A percentile compares a stretch with the other conserved stretches of the same genome.
These are phyloP conservation scores for Flammula alnicola DNA, from an alignment of 1,284 basidiomycete genomes.

Conservation along the genomic window DNA sequence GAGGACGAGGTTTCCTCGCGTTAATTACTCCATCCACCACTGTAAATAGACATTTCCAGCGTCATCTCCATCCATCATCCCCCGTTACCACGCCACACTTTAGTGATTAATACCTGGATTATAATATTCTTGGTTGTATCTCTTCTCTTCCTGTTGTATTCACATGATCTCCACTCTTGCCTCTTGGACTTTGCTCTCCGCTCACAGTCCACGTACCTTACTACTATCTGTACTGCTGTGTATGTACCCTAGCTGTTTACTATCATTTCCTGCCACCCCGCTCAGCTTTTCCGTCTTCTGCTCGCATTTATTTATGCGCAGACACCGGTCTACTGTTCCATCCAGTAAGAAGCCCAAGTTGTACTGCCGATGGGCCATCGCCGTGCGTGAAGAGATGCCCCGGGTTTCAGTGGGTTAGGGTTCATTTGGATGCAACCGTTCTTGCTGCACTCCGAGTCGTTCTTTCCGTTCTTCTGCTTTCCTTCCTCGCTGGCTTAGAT, in stretches of 20 bases:
- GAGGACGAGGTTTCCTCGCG: constrained; percentile 41
- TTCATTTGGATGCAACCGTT: no score
- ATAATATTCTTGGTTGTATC: constrained; percentile 1
- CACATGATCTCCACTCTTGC: no score
- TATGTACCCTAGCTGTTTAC: constrained; percentile 3
- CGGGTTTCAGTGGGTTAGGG: no score
- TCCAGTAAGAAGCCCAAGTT: no score
- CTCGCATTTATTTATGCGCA: no score
- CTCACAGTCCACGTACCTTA: not conserved
- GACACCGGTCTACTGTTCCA: no score
- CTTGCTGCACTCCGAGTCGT: no score
- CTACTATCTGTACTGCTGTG: constrained; percentile 2
- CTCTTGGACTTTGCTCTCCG: not conserved
- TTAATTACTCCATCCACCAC: no score
- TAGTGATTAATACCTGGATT: no score
- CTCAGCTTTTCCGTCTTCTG: not conserved
- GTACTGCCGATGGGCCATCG: no score
- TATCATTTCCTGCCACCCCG: not conserved
- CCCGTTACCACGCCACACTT: not conserved
- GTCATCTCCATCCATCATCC: not conserved
- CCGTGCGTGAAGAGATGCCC: no score
- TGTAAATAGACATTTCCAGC: not conserved
- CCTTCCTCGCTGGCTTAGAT: constrained; percentile 11
- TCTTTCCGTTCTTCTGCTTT: no score
- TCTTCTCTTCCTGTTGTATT: constrained; percentile 2